These are phyloP conservation scores for Trypanosoma platydactyli DNA, from an alignment of 208 protist species.

Conservation along the genomic window DNA sequence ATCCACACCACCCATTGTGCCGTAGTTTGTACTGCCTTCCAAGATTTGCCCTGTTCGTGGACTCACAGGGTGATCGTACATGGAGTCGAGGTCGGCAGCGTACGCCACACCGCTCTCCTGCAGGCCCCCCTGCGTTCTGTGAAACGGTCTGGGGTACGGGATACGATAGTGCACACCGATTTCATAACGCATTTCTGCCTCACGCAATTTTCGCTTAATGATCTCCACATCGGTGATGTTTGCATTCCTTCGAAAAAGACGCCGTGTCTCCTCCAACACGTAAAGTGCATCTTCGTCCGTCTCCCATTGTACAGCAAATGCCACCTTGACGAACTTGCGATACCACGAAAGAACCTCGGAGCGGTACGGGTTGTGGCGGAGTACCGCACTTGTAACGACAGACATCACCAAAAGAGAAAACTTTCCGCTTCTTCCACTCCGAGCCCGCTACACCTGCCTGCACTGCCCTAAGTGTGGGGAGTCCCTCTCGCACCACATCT, in stretches of 20 bases:
- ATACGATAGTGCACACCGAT: conserved; percentile 85
- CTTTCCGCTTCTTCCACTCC: too few relatives aligned
- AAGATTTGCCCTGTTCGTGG: conserved; percentile 58
- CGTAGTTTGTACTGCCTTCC: conserved; percentile 75
- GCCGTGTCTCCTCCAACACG: conserved; percentile 76
- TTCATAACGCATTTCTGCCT: conserved; percentile 90
- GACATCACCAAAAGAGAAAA: conserved; percentile 5
- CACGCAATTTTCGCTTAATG: conserved; percentile 80
- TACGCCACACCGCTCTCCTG: conserved; percentile 81
- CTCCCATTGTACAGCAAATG: conserved; percentile 81
- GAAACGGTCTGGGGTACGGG: conserved; percentile 79
- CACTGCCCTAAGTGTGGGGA: too few relatives aligned
- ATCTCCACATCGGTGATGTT: conserved; percentile 52
- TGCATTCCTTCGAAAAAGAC: conserved; percentile 74
- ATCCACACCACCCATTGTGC: conserved; percentile 54
- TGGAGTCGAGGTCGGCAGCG: conserved; percentile 82
- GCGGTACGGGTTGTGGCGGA: conserved; percentile 58
- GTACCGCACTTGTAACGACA: conserved; percentile 20
- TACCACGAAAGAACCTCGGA: conserved; percentile 81
- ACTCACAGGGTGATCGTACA: conserved; percentile 78
- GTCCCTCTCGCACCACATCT: neutral
- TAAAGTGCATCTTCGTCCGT: conserved; percentile 85
- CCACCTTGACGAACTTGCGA: conserved; percentile 73
- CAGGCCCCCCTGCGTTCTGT: conserved; percentile 81
- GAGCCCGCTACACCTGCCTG: too few relatives aligned